Conservation (phyloP, 306 rosid species). For the Rosa rugosa region DNA sequence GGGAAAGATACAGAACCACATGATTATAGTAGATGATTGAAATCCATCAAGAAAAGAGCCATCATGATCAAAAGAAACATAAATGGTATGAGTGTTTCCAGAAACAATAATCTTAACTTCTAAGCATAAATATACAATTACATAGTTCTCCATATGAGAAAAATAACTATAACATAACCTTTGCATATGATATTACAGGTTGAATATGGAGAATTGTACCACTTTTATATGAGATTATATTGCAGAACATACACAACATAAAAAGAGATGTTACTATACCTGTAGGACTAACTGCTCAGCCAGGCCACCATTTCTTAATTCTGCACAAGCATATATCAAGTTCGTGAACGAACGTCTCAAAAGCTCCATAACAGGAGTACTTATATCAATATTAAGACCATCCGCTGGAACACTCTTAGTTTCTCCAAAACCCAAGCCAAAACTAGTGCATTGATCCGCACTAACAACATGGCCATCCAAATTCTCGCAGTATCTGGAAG, state of each 20-base stretch:
- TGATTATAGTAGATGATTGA: too few species aligned
- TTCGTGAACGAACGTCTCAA: conserved; percentile 66
- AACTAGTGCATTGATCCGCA: conserved; percentile 27
- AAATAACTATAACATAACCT: neutral
- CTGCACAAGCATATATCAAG: conserved; percentile 59
- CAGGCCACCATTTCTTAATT: conserved; percentile 40
- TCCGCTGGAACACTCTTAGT: conserved; percentile 30
- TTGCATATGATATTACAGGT: neutral
- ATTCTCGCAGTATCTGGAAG: conserved; percentile 20
- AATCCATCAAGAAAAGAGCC: neutral
- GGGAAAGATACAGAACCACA: conserved; percentile 32
- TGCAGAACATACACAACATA: conserved; percentile 20
- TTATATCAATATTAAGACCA: conserved; percentile 24
- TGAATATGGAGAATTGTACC: neutral
- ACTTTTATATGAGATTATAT: neutral
- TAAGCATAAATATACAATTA: conserved; percentile 18
- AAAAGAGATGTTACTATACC: conserved; percentile 41
- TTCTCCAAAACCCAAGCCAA: conserved; percentile 27
- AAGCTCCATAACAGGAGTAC: conserved; percentile 30
- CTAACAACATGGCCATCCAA: conserved; percentile 29
- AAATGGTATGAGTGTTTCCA: conserved; percentile 35
- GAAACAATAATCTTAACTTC: conserved; percentile 48
- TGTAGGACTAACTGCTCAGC: conserved; percentile 59
- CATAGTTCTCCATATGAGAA: neutral
- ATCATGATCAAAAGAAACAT: conserved; percentile 4